Base-by-base conservation (phyloP, 2,329 filamentous ascomycete genomes). In the Botrytis medusae region DNA sequence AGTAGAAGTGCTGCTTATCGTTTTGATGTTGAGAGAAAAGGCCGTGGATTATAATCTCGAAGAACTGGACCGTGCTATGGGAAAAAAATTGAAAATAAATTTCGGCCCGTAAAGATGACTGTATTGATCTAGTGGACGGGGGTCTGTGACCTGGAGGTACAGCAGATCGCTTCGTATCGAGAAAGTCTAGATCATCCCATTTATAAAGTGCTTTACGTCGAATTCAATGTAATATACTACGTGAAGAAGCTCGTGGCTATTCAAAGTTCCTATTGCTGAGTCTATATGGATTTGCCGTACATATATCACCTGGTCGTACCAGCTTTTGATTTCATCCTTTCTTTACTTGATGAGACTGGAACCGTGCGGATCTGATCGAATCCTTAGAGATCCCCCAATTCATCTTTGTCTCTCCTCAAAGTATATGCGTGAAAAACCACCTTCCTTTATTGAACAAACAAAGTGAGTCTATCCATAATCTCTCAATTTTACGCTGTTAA, bases 31-130 rank as follows among this genome's bases (percentile, higher is more conserved):
- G 51, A 57, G n/a, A 29, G 2, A 0, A 8, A 16, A 54, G 16
- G 4, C 25, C 16, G 12, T 8, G 14, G 51, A 16, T 54, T 16
- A 16, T 48, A 14, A 51, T 51, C 25, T n/a, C 16, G 6, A 7
- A 54, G 1, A 2, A 29, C 16, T 57, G 2, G 1, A 29, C 1
- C 0, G n/a, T 57, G 14, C 16, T 3, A 6, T 57, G 6, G 3
- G 7, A 25, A 29, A 29, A 2, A 3, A 18, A 29, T 4, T 18
- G 4, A 3, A 9, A 8, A 29, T 18, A 18, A 2, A 57, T 3
- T 14, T 5, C 6, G 5, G n/a, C 14, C n/a, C n/a, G n/a, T 18
- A 57, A 54, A 16, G n/a, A 12, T 57, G n/a, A 9, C 14, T 9
- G n/a, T 57, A 29, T 29, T 29, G 6, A 57, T 57, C n/a, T 29